These are phyloP conservation scores for Aspergillus conjunctus DNA, from an alignment of 495 filamentous ascomycete genomes.

Conservation along the genomic window DNA sequence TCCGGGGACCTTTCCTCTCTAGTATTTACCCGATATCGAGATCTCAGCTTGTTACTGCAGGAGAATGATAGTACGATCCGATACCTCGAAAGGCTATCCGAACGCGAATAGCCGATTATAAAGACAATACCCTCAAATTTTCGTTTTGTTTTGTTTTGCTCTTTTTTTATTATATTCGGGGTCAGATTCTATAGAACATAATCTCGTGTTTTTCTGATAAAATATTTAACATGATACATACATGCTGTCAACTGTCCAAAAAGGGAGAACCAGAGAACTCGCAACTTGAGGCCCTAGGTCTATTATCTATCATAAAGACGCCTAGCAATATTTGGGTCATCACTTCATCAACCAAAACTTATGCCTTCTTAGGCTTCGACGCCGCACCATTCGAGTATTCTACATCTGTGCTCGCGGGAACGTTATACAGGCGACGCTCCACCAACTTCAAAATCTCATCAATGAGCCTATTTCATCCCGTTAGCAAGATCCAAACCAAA, in stretches of 20 bases:
- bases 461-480: constrained; percentile 62
- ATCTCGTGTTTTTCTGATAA: constrained; percentile 9
- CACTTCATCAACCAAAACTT: constrained; percentile 29
- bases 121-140: too few species aligned
- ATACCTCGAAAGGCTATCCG: too few species aligned
- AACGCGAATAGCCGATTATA: too few species aligned
- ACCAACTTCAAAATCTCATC: constrained; percentile 85
- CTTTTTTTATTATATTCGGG: constrained; percentile 9
- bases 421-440: constrained; percentile 65
- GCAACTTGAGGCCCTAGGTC: constrained; percentile 23
- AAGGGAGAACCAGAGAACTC: constrained; percentile 15
- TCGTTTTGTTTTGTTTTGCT: background rate
- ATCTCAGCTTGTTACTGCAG: too few species aligned
- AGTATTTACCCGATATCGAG: too few species aligned
- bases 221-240: constrained; percentile 25
- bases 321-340: constrained; percentile 23
- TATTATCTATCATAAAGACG: constrained; percentile 27
- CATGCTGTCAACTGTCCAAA: constrained; percentile 23
- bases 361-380: constrained; percentile 46
- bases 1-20: background rate
- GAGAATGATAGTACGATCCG: too few species aligned
- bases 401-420: constrained; percentile 19
- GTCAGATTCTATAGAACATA: too few species aligned
- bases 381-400: constrained; percentile 36
- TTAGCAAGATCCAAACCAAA: constrained; percentile 23